Percentiles rank a stretch among this genome's conserved stretches.
Evolutionary conservation across 345 rosid species (phyloP).

Genomic region (Balakata baccata): DNA sequence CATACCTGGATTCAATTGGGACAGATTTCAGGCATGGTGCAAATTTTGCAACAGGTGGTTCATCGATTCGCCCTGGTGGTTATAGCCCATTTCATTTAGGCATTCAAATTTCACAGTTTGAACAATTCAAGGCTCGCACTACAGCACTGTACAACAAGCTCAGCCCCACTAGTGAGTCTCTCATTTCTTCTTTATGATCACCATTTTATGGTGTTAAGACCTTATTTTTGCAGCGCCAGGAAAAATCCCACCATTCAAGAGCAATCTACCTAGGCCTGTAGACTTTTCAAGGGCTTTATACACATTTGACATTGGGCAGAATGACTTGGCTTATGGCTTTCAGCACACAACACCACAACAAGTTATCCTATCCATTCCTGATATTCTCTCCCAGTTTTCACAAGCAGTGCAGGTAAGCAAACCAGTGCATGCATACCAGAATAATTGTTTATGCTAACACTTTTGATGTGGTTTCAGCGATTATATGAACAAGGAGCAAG

Average conservation of each 20-base stretch:
- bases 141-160: conserved; percentile 37
- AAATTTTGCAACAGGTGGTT: conserved; percentile 32
- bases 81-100: conserved; percentile 44
- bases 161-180: conserved; percentile 28
- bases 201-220: background rate
- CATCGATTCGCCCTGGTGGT: conserved; percentile 26
- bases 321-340: conserved; percentile 57
- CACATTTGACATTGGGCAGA: conserved; percentile 70
- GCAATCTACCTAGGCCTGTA: conserved; percentile 54
- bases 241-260: conserved; percentile 21
- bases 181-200: background rate
- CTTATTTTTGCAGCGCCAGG: conserved; percentile 16
- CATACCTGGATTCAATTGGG: conserved; percentile 33
- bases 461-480: conserved; percentile 37
- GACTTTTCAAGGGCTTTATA: conserved; percentile 70
- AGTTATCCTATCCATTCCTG: conserved; percentile 54
- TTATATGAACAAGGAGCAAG: conserved; percentile 69
- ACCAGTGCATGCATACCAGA: background rate
- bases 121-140: conserved; percentile 41
- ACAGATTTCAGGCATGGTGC: conserved; percentile 36
- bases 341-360: conserved; percentile 39
- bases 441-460: background rate
- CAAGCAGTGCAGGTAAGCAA: conserved; percentile 47
- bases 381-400: conserved; percentile 42
- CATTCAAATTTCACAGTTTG: conserved; percentile 45